Evolutionary conservation across 352 stramenopile genomes (phyloP), one percentile per base, ranked within the genome.

Genomic region (Phytophthora vignae): DNA sequence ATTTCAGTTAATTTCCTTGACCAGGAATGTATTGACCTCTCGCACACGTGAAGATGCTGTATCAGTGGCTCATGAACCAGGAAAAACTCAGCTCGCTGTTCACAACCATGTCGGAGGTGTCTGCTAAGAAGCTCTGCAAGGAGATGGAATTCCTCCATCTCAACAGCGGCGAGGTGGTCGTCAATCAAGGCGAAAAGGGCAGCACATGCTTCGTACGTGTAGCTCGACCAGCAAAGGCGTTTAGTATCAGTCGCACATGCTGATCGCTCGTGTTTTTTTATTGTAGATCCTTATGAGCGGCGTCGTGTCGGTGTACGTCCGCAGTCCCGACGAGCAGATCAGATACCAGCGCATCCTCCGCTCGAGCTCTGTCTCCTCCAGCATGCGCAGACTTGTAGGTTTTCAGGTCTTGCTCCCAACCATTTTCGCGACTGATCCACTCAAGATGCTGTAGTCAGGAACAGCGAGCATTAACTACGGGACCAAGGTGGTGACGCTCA

Each of bases 11-110:
- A 52, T 56, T 50, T 58, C 40, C 55, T 74, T 71, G 17, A 59
- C 50, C 17, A 27, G n/a, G 38, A 46, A n/a, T 46, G 38, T 17
- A 19, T 46, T 46, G 6, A 17, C 31, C 46, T 53, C 42, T 11
- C 67, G 58, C 36, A 81, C 77, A 87, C 64, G 78, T 84, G 44
- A 91, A 90, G 69, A 71, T 93, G 62, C 61, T 96, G 57, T 96
- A 94, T 62, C 74, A 74, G 71, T 96, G 88, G 88, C 80, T 94
- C 44, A 96, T 96, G 88, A 90, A 87, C 63, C 86, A 96, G 60
- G 88, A 96, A 50, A 95, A 96, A 61, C 84, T 96, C 36, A 96
- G 87, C 61, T 91, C 88, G 12, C 79, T 96, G 12, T 93, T 95
- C 61, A 92, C 87, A 63, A 94, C 88, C 49, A 94, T 96, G 88